These are phyloP conservation scores for Xanthoconium stramineum DNA, from an alignment of 768 basidiomycete genomes.

Conservation along the genomic window DNA sequence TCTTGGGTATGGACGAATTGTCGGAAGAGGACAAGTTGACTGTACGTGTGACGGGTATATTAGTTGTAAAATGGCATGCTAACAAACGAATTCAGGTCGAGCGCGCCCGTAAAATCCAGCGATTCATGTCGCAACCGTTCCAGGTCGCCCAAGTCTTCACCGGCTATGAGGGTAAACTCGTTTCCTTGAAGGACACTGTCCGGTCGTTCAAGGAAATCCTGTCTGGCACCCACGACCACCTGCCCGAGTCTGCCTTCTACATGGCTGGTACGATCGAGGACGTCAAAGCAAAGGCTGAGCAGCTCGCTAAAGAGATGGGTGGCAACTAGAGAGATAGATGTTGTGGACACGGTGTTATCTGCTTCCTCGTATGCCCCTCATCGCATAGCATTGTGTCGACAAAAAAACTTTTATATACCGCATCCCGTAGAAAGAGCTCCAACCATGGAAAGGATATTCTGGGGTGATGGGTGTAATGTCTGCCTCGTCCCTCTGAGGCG, in stretches of 20 bases:
- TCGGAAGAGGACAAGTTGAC: constrained; percentile 99
- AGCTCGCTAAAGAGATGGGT: constrained; percentile 92
- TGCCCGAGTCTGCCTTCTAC: constrained; percentile 98
- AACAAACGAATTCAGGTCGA: constrained; percentile 61
- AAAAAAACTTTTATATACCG: constrained; percentile 12
- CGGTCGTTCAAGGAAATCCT: constrained; percentile 99
- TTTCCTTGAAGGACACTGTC: constrained; percentile 92
- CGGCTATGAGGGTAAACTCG: constrained; percentile 97
- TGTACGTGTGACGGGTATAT: constrained; percentile 2
- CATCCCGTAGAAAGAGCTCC: no score
- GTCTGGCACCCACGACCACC: constrained; percentile 77
- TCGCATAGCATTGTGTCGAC: constrained; percentile 14
- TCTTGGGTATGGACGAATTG: constrained; percentile 99
- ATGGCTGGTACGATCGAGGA: constrained; percentile 98
- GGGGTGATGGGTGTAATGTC: no score
- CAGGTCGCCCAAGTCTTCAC: constrained; percentile 99
- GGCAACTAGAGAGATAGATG: constrained; percentile 33
- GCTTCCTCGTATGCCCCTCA: constrained; percentile 1
- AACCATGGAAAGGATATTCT: background rate
- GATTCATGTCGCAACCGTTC: constrained; percentile 99
- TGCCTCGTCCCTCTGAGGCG: constrained; percentile 33
- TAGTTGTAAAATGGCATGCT: background rate
- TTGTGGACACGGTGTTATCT: constrained; percentile 12
- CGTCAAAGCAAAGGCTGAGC: constrained; percentile 95
- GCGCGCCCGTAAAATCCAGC: constrained; percentile 97